Conservation (phyloP, 345 rosid species). For the Noccaea caerulescens region DNA sequence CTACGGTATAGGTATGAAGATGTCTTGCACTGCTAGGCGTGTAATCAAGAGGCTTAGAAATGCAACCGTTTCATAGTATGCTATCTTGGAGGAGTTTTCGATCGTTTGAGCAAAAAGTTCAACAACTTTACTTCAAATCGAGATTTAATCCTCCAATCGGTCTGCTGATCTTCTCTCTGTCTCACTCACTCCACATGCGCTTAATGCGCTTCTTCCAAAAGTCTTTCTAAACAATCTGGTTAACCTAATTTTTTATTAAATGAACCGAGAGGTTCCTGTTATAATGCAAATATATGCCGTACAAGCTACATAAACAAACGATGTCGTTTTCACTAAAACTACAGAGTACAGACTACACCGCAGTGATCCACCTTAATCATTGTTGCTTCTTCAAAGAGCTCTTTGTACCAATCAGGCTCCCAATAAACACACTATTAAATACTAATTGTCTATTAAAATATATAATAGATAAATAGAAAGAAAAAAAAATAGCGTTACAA, state of each 20-base stretch:
- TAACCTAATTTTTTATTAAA: too few relatives aligned
- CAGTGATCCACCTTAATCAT: not conserved
- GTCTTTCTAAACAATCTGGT: too few relatives aligned
- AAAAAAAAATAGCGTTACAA: not conserved
- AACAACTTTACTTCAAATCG: not conserved
- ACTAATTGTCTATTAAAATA: not conserved
- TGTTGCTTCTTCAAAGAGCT: not conserved
- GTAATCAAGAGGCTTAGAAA: not conserved
- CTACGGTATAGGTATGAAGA: not conserved
- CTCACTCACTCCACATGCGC: not conserved
- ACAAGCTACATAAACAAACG: not conserved
- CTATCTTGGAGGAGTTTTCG: too few relatives aligned
- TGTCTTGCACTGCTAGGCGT: not conserved
- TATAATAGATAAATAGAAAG: not conserved
- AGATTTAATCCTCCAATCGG: not conserved
- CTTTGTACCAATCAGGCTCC: not conserved
- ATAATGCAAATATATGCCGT: slow-evolving; percentile 3
- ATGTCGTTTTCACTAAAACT: not conserved
- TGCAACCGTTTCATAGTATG: too few relatives aligned
- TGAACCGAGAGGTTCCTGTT: too few relatives aligned
- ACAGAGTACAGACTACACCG: not conserved
- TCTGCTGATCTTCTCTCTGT: not conserved
- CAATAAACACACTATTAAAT: not conserved
- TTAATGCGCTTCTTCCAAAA: not conserved
- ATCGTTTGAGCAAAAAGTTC: too few relatives aligned